Conservation (phyloP, 768 basidiomycete genomes). For the Lyophyllum semitale region DNA sequence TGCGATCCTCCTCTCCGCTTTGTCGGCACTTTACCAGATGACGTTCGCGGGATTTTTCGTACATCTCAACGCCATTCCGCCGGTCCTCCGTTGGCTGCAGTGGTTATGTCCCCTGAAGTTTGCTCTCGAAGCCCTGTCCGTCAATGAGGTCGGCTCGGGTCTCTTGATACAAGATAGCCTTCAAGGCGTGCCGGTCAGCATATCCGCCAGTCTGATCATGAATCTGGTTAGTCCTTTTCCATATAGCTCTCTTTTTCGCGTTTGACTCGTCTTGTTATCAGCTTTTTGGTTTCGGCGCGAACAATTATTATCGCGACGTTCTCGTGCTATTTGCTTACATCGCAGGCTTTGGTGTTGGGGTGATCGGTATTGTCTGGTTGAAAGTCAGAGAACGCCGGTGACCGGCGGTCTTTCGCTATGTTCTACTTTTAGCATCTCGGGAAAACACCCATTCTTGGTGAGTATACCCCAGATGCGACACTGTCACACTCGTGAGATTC, state of each 20-base stretch:
- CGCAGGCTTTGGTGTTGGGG: slow-evolving; percentile 69
- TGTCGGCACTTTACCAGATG: slow-evolving; percentile 79
- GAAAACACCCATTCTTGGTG: background rate
- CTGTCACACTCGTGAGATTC: background rate
- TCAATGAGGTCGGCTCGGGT: slow-evolving; percentile 92
- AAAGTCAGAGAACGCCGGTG: slow-evolving; percentile 76
- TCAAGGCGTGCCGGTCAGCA: slow-evolving; percentile 77
- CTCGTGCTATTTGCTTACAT: slow-evolving; percentile 87
- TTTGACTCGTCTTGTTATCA: slow-evolving; percentile 24
- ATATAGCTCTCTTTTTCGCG: background rate
- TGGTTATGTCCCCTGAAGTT: slow-evolving; percentile 89
- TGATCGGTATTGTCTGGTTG: slow-evolving; percentile 79
- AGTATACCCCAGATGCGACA: background rate
- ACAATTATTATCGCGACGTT: slow-evolving; percentile 89
- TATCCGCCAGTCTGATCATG: slow-evolving; percentile 88
- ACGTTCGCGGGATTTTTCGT: slow-evolving; percentile 94
- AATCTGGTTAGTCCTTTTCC: slow-evolving; percentile 53
- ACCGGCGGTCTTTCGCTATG: background rate
- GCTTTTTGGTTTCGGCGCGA: slow-evolving; percentile 84
- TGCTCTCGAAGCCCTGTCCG: slow-evolving; percentile 79
- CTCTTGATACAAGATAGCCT: slow-evolving; percentile 80
- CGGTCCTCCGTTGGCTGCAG: slow-evolving; percentile 91
- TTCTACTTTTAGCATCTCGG: background rate
- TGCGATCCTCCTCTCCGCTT: slow-evolving; percentile 84
- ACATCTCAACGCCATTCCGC: slow-evolving; percentile 81